Conservation (phyloP, 495 filamentous ascomycete genomes). For the Neurospora sp. region DNA sequence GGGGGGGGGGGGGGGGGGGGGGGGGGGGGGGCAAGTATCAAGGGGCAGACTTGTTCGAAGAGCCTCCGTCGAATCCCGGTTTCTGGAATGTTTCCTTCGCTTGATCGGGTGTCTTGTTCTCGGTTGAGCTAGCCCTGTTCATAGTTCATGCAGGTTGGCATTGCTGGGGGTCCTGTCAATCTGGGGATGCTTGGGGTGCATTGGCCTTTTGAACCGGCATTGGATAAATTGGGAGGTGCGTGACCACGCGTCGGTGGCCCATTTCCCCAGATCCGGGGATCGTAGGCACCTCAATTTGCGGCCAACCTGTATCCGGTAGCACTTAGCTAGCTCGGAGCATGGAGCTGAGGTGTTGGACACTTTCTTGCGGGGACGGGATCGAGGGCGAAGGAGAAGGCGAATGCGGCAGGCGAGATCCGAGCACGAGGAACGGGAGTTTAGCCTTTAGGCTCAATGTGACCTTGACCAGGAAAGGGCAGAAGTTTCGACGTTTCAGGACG, state of each 20-base stretch:
- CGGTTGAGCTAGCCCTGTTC: neutral
- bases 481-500: conserved; percentile 6
- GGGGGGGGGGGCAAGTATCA: neutral
- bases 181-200: neutral
- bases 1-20: no score
- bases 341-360: neutral
- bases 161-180: neutral
- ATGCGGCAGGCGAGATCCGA: conserved; percentile 5
- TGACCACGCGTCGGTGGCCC: neutral
- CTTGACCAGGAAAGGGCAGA: neutral
- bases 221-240: neutral
- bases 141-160: neutral
- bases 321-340: neutral
- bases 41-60: neutral
- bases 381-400: neutral
- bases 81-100: conserved; percentile 1
- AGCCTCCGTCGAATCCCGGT: neutral
- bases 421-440: conserved; percentile 4
- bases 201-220: neutral
- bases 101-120: neutral
- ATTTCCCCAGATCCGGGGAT: neutral
- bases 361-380: neutral
- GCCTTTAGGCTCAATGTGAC: conserved; percentile 13
- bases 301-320: neutral
- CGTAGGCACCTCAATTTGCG: neutral